These are phyloP conservation scores for Sporisorium graminicola DNA, from an alignment of 1,284 basidiomycete species.

Conservation along the genomic window DNA sequence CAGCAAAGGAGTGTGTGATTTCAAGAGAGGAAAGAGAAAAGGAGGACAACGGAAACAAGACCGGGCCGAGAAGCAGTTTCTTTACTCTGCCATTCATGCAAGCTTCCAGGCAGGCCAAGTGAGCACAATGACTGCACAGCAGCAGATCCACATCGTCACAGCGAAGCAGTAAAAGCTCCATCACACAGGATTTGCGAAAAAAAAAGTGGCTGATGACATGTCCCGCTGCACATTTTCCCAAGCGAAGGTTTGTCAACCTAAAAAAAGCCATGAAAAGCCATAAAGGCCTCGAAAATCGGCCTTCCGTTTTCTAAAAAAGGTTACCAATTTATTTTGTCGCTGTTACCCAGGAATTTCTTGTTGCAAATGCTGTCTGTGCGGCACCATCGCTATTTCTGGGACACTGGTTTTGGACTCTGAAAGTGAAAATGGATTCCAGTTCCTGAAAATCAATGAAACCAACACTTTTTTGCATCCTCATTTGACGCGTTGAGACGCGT, in stretches of 20 bases:
- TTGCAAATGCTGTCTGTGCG: slow-evolving; percentile 1
- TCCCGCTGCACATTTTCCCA: slow-evolving; percentile 22
- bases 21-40: background rate
- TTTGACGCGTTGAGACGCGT: slow-evolving; percentile 3
- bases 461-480: slow-evolving; percentile 8
- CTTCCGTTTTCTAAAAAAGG: background rate
- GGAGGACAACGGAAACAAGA: no score
- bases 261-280: background rate
- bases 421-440: background rate
- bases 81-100: background rate
- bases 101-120: no score
- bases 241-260: slow-evolving; percentile 39
- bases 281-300: background rate
- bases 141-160: background rate
- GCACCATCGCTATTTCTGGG: background rate
- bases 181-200: background rate
- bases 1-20: background rate
- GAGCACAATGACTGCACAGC: background rate
- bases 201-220: background rate
- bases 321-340: background rate
- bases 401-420: background rate
- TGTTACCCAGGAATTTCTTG: background rate
- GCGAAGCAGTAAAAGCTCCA: background rate
- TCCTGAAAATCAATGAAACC: slow-evolving; percentile 20
- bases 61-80: background rate